phyloP scores from a whole-genome alignment of 257 asterid genomes.

The Petunia secreta region DNA sequence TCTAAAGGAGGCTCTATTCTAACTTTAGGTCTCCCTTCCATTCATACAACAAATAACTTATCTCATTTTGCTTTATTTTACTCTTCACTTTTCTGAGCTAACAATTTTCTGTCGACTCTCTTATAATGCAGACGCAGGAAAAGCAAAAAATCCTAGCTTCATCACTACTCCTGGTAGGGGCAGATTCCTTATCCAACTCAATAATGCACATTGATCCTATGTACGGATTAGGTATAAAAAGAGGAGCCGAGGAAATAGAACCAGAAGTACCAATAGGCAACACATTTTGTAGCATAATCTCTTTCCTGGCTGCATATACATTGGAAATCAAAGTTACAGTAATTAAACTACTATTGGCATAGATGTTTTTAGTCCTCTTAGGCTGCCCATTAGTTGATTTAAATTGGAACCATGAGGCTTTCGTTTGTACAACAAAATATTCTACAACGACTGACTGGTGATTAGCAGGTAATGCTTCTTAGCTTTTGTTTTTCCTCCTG shows the following conservation, averaged over 20 bases:
- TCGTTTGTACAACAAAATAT: not conserved
- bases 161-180: not conserved
- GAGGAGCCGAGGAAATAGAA: not conserved
- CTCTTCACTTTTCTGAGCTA: not conserved
- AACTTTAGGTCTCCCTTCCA: not conserved
- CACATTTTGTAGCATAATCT: not conserved
- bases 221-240: not conserved
- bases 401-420: not conserved
- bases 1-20: not conserved
- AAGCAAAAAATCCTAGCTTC: not conserved
- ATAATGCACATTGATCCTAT: not conserved
- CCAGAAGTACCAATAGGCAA: not conserved
- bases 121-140: not conserved
- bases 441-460: not conserved
- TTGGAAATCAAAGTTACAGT: conserved; percentile 7
- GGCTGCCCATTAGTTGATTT: not conserved
- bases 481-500: too few relatives aligned
- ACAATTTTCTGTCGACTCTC: not conserved
- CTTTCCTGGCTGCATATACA: not conserved
- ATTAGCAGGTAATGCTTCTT: too few relatives aligned
- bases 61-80: not conserved
- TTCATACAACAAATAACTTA: not conserved
- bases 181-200: conserved; percentile 4
- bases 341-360: not conserved
- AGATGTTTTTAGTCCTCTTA: not conserved